Evolutionary conservation across 192 early-diverging fungal species (phyloP).

Genomic region (Dissophora globulifera): DNA sequence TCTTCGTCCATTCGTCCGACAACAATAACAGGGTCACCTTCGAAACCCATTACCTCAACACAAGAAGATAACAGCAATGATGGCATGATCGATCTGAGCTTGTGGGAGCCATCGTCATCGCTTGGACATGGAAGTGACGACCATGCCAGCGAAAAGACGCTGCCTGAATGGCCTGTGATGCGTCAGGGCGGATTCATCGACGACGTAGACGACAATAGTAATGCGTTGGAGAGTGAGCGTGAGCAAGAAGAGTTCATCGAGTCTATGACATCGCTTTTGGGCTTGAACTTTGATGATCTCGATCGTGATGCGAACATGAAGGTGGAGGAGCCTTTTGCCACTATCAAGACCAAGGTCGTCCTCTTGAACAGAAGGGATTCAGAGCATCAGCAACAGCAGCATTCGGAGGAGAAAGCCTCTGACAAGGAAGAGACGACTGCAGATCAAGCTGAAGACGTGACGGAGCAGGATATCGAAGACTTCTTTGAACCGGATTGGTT

Average conservation of each 20-base stretch:
- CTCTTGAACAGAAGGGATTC: slow-evolving; percentile 1
- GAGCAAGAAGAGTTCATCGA: too few species aligned
- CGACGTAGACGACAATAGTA: too few species aligned
- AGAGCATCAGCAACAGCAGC: background rate
- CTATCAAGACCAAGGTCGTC: slow-evolving; percentile 2
- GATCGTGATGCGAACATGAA: too few species aligned
- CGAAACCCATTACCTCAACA: background rate
- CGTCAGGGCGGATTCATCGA: too few species aligned
- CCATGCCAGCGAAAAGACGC: too few species aligned
- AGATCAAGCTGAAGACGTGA: background rate
- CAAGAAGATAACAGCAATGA: background rate
- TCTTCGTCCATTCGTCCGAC: background rate
- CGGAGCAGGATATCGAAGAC: slow-evolving; percentile 9
- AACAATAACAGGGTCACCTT: background rate
- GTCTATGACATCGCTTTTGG: too few species aligned
- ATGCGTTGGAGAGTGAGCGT: too few species aligned
- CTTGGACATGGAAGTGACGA: too few species aligned
- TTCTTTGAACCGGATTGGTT: slow-evolving; percentile 24
- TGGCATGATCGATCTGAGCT: too few species aligned
- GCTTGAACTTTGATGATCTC: too few species aligned
- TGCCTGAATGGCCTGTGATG: too few species aligned
- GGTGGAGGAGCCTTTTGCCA: slow-evolving; percentile 14
- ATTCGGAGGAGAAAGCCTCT: background rate
- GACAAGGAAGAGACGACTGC: background rate
- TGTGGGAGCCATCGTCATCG: too few species aligned